Conservation (phyloP, 768 basidiomycete species). For the Macrolepiota dolichaula region DNA sequence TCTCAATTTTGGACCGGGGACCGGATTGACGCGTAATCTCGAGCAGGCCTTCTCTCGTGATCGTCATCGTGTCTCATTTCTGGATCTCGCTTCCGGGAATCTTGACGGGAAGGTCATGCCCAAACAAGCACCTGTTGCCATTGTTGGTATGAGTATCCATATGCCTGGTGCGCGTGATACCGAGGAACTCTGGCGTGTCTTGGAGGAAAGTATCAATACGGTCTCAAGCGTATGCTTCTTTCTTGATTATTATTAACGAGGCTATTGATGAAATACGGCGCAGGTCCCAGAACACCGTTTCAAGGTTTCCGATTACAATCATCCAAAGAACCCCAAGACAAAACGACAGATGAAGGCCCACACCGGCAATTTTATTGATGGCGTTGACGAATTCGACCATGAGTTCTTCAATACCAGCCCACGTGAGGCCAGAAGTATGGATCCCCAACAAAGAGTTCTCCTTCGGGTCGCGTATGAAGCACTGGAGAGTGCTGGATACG, state of each 20-base stretch:
- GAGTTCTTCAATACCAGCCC: constrained; percentile 71
- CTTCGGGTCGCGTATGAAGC: constrained; percentile 68
- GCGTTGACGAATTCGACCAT: constrained; percentile 62
- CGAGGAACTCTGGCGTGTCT: constrained; percentile 54
- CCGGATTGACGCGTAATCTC: constrained; percentile 33
- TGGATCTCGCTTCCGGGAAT: constrained; percentile 19
- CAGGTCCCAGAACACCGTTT: constrained; percentile 68
- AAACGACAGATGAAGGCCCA: constrained; percentile 40
- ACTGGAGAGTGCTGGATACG: constrained; percentile 68
- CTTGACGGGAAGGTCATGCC: not conserved
- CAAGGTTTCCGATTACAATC: constrained; percentile 39
- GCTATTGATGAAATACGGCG: constrained; percentile 2
- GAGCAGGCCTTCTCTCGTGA: constrained; percentile 29
- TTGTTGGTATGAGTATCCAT: constrained; percentile 69
- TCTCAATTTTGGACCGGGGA: constrained; percentile 47
- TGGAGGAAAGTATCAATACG: constrained; percentile 56
- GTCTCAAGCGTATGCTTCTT: constrained; percentile 44
- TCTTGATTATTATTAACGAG: not conserved
- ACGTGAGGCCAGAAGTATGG: constrained; percentile 73
- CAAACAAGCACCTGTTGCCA: constrained; percentile 50
- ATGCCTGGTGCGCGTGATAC: constrained; percentile 50
- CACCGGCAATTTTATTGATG: constrained; percentile 63
- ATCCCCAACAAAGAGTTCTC: constrained; percentile 71
- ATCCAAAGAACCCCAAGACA: constrained; percentile 29
- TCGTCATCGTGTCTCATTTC: constrained; percentile 14